A percentile compares a stretch with the other conserved stretches of the same genome.
These are phyloP conservation scores for Panus rudis DNA, from an alignment of 768 basidiomycete genomes.

Conservation along the genomic window DNA sequence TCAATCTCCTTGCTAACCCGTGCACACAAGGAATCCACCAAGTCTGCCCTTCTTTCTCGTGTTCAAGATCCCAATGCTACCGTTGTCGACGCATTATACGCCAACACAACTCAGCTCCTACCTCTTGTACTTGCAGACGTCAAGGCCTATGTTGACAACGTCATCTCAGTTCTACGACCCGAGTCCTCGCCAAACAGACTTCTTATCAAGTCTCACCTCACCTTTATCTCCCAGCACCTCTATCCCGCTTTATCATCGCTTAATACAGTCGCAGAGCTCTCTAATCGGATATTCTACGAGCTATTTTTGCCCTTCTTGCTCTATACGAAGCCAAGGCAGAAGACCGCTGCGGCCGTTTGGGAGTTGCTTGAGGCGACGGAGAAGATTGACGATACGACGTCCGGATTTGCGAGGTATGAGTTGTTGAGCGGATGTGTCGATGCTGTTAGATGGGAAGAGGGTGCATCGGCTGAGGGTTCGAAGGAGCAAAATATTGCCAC, in stretches of 20 bases:
- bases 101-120: constrained; percentile 37
- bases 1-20: constrained; percentile 3
- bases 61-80: constrained; percentile 54
- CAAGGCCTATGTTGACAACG: constrained; percentile 37
- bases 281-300: constrained; percentile 37
- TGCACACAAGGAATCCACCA: constrained; percentile 41
- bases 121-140: constrained; percentile 37
- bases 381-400: constrained; percentile 12
- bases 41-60: constrained; percentile 60
- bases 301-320: constrained; percentile 70
- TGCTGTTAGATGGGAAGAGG: constrained; percentile 30
- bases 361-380: constrained; percentile 44
- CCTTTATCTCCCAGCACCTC: constrained; percentile 49
- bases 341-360: constrained; percentile 66
- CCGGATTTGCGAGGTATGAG: constrained; percentile 24
- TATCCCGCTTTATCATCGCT: constrained; percentile 17
- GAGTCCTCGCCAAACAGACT: constrained; percentile 42
- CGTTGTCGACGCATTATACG: constrained; percentile 68
- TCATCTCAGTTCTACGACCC: constrained; percentile 32
- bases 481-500: constrained; percentile 30
- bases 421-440: constrained; percentile 52
- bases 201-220: constrained; percentile 47
- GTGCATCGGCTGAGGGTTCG: constrained; percentile 26
- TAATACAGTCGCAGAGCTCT: constrained; percentile 6
- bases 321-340: constrained; percentile 64